Base-by-base conservation (phyloP, 176 grass and related monocot species). In the Pontederia paniculata region DNA sequence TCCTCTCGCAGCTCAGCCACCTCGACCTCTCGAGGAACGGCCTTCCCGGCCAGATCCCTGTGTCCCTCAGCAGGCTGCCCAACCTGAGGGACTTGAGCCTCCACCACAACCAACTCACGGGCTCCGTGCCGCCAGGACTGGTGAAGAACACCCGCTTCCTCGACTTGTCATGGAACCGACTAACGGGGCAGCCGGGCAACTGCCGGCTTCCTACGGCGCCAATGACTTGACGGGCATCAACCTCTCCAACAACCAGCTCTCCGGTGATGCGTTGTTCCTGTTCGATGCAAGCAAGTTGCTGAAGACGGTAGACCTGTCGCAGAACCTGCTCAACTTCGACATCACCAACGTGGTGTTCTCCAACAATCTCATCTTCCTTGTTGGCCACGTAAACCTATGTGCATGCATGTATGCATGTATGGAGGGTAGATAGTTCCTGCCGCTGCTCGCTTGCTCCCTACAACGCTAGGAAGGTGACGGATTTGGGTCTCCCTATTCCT, bases 261-360 rank as follows among this genome's bases (percentile, higher is more conserved):
- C 44, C 9, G 80, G 80, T 2, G 70, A 83, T 63, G 50, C 74
- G 54, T 83, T 70, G 23, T 74, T 78, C 60, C 55, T 83, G 1
- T 78, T 74, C 70, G 55, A 60, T 1, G 41, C 49, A 10, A 28
- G 17, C 17, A 78, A 44, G 53, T 25, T 28, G n/a, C n/a, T n/a
- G n/a, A n/a, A n/a, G n/a, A n/a, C n/a, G n/a, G n/a, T n/a, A n/a
- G n/a, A n/a, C n/a, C 49, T 82, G 50, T 71, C 73, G 9, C 50
- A 68, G 41, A 82, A 82, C 73, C 45, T 4, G 0, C 52, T 82
- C 7, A 42, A 70, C 54, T 77, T 82, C 56, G 70, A 82, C 59
- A 69, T 82, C 17, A 82, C 74, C 0, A 46, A 60, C 8, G 42
- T 77, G 18, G 54, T 65, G 28, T 61, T 77, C 44, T 68, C 74